A percentile compares a stretch with the other conserved stretches of the same genome.
These are phyloP conservation scores for Akanthomyces lecanii DNA, from an alignment of 2,329 filamentous ascomycete species.

Conservation along the genomic window DNA sequence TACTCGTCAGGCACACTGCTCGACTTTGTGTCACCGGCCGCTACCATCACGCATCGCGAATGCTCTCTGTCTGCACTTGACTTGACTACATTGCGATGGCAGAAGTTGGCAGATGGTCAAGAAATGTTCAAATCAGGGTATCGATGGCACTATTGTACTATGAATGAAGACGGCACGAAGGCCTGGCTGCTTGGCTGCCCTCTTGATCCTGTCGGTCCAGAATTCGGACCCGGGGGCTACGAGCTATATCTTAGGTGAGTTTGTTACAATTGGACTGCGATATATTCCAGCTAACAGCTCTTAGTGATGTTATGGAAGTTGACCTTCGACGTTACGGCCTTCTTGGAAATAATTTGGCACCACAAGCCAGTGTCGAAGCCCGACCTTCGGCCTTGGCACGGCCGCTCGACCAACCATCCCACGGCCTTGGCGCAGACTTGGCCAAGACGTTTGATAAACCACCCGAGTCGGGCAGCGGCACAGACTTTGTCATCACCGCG, in stretches of 20 bases:
- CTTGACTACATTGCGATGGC: slow-evolving; percentile 82
- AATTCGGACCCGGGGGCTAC: slow-evolving; percentile 63
- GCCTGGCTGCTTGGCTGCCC: slow-evolving; percentile 95
- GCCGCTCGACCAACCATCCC: slow-evolving; percentile 51
- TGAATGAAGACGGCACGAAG: slow-evolving; percentile 92
- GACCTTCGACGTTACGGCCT: slow-evolving; percentile 90
- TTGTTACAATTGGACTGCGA: not conserved
- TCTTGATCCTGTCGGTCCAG: slow-evolving; percentile 63
- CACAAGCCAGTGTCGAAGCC: slow-evolving; percentile 49
- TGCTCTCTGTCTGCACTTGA: slow-evolving; percentile 90
- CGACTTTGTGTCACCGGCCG: slow-evolving; percentile 89
- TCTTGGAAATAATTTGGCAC: slow-evolving; percentile 69
- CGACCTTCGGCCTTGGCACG: slow-evolving; percentile 46
- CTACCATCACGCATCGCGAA: slow-evolving; percentile 79
- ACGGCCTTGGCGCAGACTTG: slow-evolving; percentile 77
- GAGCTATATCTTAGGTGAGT: slow-evolving; percentile 76
- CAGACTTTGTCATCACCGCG: slow-evolving; percentile 89
- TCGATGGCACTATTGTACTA: slow-evolving; percentile 96
- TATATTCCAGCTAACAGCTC: slow-evolving; percentile 20
- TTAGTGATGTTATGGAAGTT: slow-evolving; percentile 82
- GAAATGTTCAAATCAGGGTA: slow-evolving; percentile 92
- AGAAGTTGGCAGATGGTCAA: slow-evolving; percentile 87
- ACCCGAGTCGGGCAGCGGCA: slow-evolving; percentile 78
- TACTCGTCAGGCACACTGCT: slow-evolving; percentile 90
- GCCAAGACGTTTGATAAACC: slow-evolving; percentile 82